Evolutionary conservation across 495 filamentous ascomycete genomes (phyloP).

Genomic region (Neurospora sp.): DNA sequence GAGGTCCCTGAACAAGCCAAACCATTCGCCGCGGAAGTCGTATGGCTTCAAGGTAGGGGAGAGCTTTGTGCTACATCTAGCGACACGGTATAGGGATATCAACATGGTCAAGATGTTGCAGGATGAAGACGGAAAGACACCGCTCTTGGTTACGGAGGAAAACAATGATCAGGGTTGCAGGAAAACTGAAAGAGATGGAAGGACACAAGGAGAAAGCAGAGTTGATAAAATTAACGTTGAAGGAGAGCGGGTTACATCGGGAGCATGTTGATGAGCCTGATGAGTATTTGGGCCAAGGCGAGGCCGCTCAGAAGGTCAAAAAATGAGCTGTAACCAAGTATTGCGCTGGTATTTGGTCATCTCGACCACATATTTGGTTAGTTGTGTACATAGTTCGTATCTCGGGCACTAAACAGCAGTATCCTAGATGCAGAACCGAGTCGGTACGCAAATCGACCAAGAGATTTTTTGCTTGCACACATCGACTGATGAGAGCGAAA

Average conservation of each 20-base stretch:
- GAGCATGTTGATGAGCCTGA: background rate
- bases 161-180: background rate
- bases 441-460: background rate
- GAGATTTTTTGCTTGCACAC: background rate
- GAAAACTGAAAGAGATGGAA: background rate
- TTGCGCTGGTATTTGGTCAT: background rate
- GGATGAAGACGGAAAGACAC: background rate
- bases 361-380: background rate
- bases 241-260: background rate
- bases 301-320: background rate
- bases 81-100: background rate
- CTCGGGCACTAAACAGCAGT: background rate
- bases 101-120: background rate
- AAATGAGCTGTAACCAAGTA: background rate
- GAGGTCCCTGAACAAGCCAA: background rate
- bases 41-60: background rate
- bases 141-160: background rate
- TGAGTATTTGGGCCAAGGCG: background rate
- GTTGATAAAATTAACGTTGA: background rate
- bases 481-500: background rate
- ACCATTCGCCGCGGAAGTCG: background rate
- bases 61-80: background rate
- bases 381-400: background rate
- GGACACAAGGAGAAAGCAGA: background rate
- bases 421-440: background rate